Evolutionary conservation across 306 rosid genomes (phyloP), one percentile per base, ranked within the genome.

Genomic region (Quercus aquifolioides): DNA sequence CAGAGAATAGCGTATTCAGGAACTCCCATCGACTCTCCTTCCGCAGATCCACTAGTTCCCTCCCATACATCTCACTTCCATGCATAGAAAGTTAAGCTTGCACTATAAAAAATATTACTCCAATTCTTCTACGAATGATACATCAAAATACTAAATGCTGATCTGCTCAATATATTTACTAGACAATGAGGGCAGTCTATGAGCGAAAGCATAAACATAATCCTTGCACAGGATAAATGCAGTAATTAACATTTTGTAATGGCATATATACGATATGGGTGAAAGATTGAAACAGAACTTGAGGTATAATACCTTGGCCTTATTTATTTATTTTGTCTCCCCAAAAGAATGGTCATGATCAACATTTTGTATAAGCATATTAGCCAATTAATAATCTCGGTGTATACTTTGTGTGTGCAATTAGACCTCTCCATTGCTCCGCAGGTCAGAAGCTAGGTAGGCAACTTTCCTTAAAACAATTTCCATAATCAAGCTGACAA

Each of bases 11-110:
- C 41, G 99, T 95, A 64, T 95, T 95, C 81, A 95, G 92, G 84
- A 95, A 95, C 83, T 90, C 98, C 99, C 99, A 95, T 85, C 83
- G 87, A 86, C 81, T 88, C 84, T 92, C 94, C 58, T 90, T 92
- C 64, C 98, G 95, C 84, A 95, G 90, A 85, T 95, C 98, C 88
- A 95, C 98, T 80, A 95, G 88, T 87, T 95, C 99, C 89, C 98
- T 87, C 82, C 99, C 98, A 46, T 95, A 95, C 81, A 91, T 90
- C 90, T 95, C 99, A 86, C 98, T 92, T 88, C 89, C 83, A 90
- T 84, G 86, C 79, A 90, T 55, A 88, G 41, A 89, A 87, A 86
- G 79, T 87, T 86, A 72, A 88, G 87, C 49, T 54, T 78, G 75
- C 82, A 87, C 76, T 76, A 76, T 75, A 76, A 60, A 87, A 70